A percentile compares a stretch with the other conserved stretches of the same genome.
Conservation (phyloP, 306 rosid genomes). For the Parietaria judaica region DNA sequence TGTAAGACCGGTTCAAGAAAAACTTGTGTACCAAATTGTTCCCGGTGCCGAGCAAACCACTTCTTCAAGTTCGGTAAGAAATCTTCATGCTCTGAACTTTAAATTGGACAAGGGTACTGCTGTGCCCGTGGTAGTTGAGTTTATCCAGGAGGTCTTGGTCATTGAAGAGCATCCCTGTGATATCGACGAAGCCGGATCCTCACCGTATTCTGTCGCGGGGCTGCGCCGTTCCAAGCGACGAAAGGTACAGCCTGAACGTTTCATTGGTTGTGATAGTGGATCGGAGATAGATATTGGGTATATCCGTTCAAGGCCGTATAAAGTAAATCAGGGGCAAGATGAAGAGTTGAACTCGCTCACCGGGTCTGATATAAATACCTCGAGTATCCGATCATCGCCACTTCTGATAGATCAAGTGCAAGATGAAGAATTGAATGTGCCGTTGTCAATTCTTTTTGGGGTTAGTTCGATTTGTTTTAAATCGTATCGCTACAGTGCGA, state of each 20-base stretch:
- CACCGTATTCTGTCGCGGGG: constrained; percentile 30
- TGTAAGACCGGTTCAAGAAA: constrained; percentile 53
- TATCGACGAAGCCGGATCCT: constrained; percentile 20
- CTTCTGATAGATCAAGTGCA: neutral
- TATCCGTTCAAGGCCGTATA: constrained; percentile 45
- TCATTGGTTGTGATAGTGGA: constrained; percentile 47
- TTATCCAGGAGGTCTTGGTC: constrained; percentile 24
- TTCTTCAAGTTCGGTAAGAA: constrained; percentile 22
- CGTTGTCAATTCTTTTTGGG: constrained; percentile 44
- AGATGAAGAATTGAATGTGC: constrained; percentile 47
- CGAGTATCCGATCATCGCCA: neutral
- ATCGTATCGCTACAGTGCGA: constrained; percentile 10
- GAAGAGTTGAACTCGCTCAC: constrained; percentile 45
- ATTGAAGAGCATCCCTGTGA: constrained; percentile 18
- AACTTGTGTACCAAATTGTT: constrained; percentile 62
- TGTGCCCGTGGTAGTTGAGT: constrained; percentile 40
- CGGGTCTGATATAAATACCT: neutral
- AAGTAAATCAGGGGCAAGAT: constrained; percentile 32
- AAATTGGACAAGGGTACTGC: constrained; percentile 36
- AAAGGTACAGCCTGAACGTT: constrained; percentile 75
- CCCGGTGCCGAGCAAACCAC: constrained; percentile 19
- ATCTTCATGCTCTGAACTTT: constrained; percentile 42
- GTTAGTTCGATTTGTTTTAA: constrained; percentile 14
- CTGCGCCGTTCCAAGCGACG: constrained; percentile 87
- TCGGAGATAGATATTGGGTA: constrained; percentile 52